A percentile compares a stretch with the other conserved stretches of the same genome.
Conservation (phyloP, 345 rosid species). For the Moringa oleifera region DNA sequence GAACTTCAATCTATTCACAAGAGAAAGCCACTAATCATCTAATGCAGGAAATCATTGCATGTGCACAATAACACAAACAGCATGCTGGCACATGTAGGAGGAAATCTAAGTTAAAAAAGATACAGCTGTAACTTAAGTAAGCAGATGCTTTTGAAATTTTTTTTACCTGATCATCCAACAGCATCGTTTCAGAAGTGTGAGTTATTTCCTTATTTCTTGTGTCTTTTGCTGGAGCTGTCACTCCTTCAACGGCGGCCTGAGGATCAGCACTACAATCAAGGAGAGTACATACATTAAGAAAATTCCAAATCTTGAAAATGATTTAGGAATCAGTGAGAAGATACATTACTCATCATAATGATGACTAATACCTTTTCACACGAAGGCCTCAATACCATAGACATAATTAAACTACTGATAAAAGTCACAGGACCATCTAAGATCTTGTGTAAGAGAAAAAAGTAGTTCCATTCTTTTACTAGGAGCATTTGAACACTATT, state of each 20-base stretch:
- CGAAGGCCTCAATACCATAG: too few relatives aligned
- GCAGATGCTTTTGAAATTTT: conserved; percentile 36
- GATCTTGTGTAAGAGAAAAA: neutral
- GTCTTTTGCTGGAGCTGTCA: conserved; percentile 28
- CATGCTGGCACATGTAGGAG: conserved; percentile 6
- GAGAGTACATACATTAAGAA: conserved; percentile 8
- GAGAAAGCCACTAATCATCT: conserved; percentile 12
- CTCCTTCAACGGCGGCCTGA: conserved; percentile 33
- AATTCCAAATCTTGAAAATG: neutral
- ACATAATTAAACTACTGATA: too few relatives aligned
- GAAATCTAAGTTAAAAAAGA: conserved; percentile 9
- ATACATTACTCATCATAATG: too few relatives aligned
- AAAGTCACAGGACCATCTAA: neutral
- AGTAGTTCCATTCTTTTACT: neutral
- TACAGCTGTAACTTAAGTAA: neutral
- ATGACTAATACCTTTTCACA: too few relatives aligned
- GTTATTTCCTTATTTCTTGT: conserved; percentile 17
- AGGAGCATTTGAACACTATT: neutral
- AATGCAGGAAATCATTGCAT: neutral
- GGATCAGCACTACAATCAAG: conserved; percentile 48
- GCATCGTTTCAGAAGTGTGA: conserved; percentile 36
- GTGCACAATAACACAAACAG: neutral
- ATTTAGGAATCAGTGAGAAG: neutral
- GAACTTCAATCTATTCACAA: conserved; percentile 46
- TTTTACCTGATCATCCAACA: conserved; percentile 37